Evolutionary conservation across 208 protist species (phyloP), one percentile per base, ranked within the genome.

Genomic region (Leishmania aethiopica): DNA sequence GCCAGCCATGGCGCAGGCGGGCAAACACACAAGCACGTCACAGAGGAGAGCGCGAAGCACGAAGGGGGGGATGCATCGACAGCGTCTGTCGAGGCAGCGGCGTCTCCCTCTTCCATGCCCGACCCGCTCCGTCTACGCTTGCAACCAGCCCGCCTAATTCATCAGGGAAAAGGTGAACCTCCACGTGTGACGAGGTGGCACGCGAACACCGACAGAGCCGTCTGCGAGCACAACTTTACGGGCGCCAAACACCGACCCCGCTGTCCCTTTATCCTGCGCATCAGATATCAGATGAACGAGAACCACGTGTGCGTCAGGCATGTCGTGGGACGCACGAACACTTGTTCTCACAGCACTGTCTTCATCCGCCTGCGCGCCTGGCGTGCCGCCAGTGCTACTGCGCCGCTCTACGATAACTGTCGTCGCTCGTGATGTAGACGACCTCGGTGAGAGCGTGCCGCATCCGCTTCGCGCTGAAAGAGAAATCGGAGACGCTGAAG

Each of bases 401-500:
- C 42, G 77, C 37, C 45, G 37, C 49, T 70, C 60, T 53, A 80
- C 77, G 17, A 51, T 11, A 47, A 67, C 8, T 37, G 55, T 10
- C 10, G 53, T 62, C 22, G n/a, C 53, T 42, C n/a, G 11, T 28
- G 53, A 5, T 78, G 40, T n/a, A 3, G 75, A 22, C n/a, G 13
- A 3, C 37, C 42, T 35, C 45, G 53, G 32, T 47, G 51, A 40
- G 35, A 85, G 40, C 60, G 76, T 66, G 82, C 76, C 2, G 83
- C 83, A n/a, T 86, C 83, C 19, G 77, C 78, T 42, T 42, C 51
- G n/a, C 64, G 19, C 51, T 86, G 83, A 78, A 86, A 86, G 7
- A 86, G 74, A 55, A 86, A 86, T 2, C 83, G 83, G 40, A 86
- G 7, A 32, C 83, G 83, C 17, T 82, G 83, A 45, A 86, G 83